A percentile compares a stretch with the other conserved stretches of the same genome.
These are phyloP conservation scores for Sphaceloma murrayae DNA, from an alignment of 2,329 filamentous ascomycete species.

Conservation along the genomic window DNA sequence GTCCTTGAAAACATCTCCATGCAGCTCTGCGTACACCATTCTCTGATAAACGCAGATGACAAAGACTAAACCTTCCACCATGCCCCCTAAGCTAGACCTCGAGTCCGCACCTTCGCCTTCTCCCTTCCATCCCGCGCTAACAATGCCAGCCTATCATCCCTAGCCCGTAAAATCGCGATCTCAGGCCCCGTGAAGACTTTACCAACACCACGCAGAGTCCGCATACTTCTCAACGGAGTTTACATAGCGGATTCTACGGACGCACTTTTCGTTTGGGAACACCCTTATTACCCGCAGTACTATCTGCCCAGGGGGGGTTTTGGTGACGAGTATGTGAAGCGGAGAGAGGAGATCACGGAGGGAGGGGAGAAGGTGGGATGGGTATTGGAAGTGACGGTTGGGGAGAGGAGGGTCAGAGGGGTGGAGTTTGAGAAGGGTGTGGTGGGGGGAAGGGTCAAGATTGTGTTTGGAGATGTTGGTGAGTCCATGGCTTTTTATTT, in stretches of 20 bases:
- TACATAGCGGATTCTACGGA: constrained; percentile 30
- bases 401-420: constrained; percentile 18
- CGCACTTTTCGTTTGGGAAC: constrained; percentile 33
- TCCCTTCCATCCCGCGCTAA: not conserved
- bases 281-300: constrained; percentile 41
- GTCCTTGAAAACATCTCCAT: no score
- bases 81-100: constrained; percentile 12
- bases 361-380: constrained; percentile 20
- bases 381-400: constrained; percentile 22
- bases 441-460: constrained; percentile 17
- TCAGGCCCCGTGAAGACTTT: constrained; percentile 32
- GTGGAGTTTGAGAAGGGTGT: constrained; percentile 6
- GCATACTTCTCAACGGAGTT: constrained; percentile 26
- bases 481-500: not conserved
- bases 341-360: constrained; percentile 21
- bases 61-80: not conserved
- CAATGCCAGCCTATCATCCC: constrained; percentile 29
- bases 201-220: constrained; percentile 26
- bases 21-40: no score
- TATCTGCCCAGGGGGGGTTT: constrained; percentile 25
- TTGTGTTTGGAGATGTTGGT: constrained; percentile 18
- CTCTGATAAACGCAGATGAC: no score
- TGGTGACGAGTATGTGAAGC: constrained; percentile 8
- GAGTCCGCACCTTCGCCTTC: not conserved
- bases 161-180: constrained; percentile 34